Evolutionary conservation across 2,329 filamentous ascomycete genomes (phyloP).

Genomic region (Diaporthe caulivora): DNA sequence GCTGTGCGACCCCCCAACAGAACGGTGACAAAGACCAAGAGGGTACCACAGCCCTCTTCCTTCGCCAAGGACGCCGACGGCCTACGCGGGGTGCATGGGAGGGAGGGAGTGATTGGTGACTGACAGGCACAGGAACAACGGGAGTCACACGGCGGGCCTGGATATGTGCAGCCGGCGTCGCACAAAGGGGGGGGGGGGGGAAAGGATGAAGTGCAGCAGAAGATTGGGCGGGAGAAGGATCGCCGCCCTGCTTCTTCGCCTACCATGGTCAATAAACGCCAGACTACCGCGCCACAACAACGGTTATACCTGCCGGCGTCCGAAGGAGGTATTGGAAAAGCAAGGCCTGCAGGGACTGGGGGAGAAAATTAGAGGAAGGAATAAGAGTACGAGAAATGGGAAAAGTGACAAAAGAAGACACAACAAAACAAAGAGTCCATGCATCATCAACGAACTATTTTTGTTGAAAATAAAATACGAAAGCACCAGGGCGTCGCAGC

Average conservation of each 20-base stretch:
- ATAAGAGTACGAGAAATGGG: background rate
- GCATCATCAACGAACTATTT: too few species aligned
- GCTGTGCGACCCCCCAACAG: constrained; percentile 25
- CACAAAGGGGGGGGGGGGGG: constrained; percentile 14
- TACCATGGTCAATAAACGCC: constrained; percentile 1
- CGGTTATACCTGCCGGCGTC: constrained; percentile 27
- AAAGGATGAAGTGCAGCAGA: background rate
- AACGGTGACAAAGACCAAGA: constrained; percentile 7
- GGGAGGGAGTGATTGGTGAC: background rate
- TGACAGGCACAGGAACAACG: constrained; percentile 12
- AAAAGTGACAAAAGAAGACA: background rate
- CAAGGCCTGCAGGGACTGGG: background rate
- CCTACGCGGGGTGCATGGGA: background rate
- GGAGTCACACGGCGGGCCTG: background rate
- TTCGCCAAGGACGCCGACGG: constrained; percentile 21
- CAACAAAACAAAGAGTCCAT: background rate
- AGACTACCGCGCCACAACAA: constrained; percentile 28
- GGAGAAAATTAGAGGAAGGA: background rate
- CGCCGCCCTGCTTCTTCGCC: constrained; percentile 21
- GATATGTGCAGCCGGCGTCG: constrained; percentile 30
- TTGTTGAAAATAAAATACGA: background rate
- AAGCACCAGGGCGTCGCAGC: background rate
- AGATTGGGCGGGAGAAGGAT: constrained; percentile 12
- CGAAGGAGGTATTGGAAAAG: constrained; percentile 15
- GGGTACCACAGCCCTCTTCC: background rate